Base-by-base conservation (phyloP, 2,329 filamentous ascomycete species). In the Ophiostoma sp. region DNA sequence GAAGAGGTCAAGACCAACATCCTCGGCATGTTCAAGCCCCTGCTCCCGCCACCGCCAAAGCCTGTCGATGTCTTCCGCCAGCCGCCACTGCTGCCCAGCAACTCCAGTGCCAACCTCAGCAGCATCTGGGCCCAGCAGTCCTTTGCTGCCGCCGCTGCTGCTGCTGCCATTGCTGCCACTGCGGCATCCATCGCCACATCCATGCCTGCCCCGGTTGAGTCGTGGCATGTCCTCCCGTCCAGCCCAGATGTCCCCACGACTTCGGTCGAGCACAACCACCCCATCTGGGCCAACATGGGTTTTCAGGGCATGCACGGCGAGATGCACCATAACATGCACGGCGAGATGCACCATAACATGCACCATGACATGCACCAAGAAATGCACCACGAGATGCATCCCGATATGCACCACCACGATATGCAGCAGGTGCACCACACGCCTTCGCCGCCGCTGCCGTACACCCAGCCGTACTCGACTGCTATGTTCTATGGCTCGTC, bases 1-100 rank as follows among this genome's bases (percentile, higher is more conserved):
- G 93, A 97, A 74, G 93, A 97, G 74, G 94, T 97, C 79, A 97
- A 97, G 86, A 87, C 83, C 75, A 89, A 86, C 77, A 89, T 99
- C 80, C 85, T 91, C 83, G 87, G 85, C 74, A 84, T 98, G 76
- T 93, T 97, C 83, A 90, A 93, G 78, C 88, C 96, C 69, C 84
- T 98, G 72, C 86, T 96, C 70, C 93, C 90, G 66, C 88, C 92
- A 69, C 93, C 93, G 74, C 94, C 93, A 66, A 89, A 92, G 77
- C 88, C 96, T 73, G 87, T 97, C 78, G 93, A 97, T 78, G 87
- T 96, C 73, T 87, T 97, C 76, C 91, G 92, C 76, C 92, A 93
- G 73, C 90, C 90, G 71, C 89, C 92, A 69, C 83, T 97, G 73
- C 84, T 98, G 67, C 92, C 93, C 71, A 96, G 91, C 82, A 70